phyloP scores from a whole-genome alignment of 306 rosid genomes.

The Lotus japonicus region DNA sequence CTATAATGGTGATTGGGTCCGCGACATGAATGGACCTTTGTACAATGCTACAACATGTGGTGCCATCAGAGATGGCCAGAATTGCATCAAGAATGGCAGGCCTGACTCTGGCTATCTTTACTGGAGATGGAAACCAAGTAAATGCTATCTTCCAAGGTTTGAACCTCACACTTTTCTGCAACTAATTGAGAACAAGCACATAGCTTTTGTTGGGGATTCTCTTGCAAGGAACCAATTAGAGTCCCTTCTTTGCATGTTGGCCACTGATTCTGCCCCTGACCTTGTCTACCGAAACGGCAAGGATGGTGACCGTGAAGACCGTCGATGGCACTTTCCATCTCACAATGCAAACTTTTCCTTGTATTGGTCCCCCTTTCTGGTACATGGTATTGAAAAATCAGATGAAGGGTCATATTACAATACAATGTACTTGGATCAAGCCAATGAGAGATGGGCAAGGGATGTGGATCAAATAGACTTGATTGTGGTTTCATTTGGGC shows the following conservation, averaged over 20 bases:
- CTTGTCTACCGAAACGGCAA: conserved; percentile 43
- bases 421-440: conserved; percentile 46
- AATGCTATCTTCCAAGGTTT: conserved; percentile 58
- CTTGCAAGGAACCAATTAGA: conserved; percentile 78
- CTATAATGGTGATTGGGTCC: conserved; percentile 56
- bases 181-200: conserved; percentile 39
- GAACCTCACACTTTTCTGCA: conserved; percentile 48
- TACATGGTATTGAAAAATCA: conserved; percentile 52
- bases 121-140: conserved; percentile 64
- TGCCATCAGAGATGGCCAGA: conserved; percentile 54
- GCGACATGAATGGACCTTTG: conserved; percentile 39
- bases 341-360: conserved; percentile 44
- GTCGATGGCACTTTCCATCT: conserved; percentile 43
- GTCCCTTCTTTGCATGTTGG: conserved; percentile 65
- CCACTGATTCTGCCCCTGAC: conserved; percentile 42
- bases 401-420: conserved; percentile 36
- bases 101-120: conserved; percentile 46
- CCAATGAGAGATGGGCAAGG: conserved; percentile 57
- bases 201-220: conserved; percentile 78
- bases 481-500: conserved; percentile 60
- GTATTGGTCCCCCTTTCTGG: conserved; percentile 75
- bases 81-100: conserved; percentile 57
- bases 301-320: too few relatives aligned
- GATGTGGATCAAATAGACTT: conserved; percentile 39
- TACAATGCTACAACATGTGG: conserved; percentile 63